A percentile compares a stretch with the other conserved stretches of the same genome.
Conservation (phyloP, 305 asterid species). For the Fraxinus latifolia region DNA sequence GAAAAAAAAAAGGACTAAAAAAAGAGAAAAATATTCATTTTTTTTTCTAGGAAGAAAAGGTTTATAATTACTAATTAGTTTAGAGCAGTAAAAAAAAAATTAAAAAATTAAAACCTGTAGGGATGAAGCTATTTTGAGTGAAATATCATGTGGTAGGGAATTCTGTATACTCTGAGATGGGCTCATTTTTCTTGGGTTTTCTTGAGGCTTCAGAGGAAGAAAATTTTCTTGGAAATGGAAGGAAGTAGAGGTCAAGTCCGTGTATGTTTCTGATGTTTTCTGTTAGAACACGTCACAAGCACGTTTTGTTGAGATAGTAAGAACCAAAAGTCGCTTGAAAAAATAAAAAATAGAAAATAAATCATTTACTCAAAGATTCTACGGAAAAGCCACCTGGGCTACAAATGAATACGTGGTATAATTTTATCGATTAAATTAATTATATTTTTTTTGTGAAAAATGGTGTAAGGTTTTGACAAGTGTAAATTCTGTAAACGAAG, state of each 20-base stretch:
- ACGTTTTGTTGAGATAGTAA: not conserved
- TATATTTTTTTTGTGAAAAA: not conserved
- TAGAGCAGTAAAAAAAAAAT: not conserved
- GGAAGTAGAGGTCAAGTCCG: not conserved
- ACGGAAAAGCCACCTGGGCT: not conserved
- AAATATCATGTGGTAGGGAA: slow-evolving; percentile 64
- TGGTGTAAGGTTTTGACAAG: too few relatives aligned
- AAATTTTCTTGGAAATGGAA: not conserved
- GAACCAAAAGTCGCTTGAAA: not conserved
- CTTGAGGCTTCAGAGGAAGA: not conserved
- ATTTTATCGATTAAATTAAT: not conserved
- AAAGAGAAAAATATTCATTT: not conserved
- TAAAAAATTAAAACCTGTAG: slow-evolving; percentile 44
- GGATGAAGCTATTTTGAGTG: slow-evolving; percentile 64
- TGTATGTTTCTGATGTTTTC: not conserved
- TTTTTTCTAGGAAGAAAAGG: not conserved
- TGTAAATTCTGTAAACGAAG: not conserved
- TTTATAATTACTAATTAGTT: not conserved
- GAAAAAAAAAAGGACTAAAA: not conserved
- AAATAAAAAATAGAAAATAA: not conserved
- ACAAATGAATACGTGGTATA: too few relatives aligned
- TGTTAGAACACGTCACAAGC: not conserved
- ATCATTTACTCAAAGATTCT: not conserved
- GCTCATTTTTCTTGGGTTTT: slow-evolving; percentile 26
- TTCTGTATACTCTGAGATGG: slow-evolving; percentile 33